phyloP scores from a whole-genome alignment of 305 asterid species.

The Salvia sclarea region DNA sequence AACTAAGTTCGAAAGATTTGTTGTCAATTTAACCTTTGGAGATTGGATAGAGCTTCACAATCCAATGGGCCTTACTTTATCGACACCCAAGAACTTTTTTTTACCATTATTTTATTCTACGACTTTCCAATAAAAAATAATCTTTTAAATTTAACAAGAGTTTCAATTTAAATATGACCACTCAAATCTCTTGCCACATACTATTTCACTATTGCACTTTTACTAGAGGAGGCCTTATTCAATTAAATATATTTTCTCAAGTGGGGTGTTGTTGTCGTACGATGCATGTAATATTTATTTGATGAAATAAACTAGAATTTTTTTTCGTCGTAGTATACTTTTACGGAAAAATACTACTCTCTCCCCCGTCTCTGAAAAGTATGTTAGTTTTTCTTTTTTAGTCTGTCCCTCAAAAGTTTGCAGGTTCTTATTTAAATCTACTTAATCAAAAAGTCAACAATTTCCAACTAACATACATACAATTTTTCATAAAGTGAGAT shows the following conservation, averaged over 20 bases:
- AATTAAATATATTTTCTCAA: neutral
- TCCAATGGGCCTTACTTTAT: slow-evolving; percentile 5
- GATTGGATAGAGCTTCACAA: slow-evolving; percentile 29
- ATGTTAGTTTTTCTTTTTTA: no score
- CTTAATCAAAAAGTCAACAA: no score
- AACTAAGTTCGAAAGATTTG: slow-evolving; percentile 1
- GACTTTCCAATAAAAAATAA: neutral
- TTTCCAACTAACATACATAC: no score
- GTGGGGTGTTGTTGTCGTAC: neutral
- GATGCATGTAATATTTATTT: no score
- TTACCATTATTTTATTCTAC: neutral
- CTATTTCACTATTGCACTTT: neutral
- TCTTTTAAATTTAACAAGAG: neutral
- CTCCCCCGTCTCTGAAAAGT: no score
- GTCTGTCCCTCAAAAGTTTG: no score
- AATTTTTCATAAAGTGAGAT: no score
- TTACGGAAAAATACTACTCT: no score
- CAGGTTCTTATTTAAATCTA: no score
- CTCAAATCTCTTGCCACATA: neutral
- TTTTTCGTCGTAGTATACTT: no score
- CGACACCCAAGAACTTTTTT: neutral
- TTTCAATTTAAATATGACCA: neutral
- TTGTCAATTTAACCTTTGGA: slow-evolving; percentile 13
- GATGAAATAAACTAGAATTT: no score
- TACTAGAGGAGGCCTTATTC: no score